These are phyloP conservation scores for Goffeauzyma gilvescens DNA, from an alignment of 768 basidiomycete species.

Conservation along the genomic window DNA sequence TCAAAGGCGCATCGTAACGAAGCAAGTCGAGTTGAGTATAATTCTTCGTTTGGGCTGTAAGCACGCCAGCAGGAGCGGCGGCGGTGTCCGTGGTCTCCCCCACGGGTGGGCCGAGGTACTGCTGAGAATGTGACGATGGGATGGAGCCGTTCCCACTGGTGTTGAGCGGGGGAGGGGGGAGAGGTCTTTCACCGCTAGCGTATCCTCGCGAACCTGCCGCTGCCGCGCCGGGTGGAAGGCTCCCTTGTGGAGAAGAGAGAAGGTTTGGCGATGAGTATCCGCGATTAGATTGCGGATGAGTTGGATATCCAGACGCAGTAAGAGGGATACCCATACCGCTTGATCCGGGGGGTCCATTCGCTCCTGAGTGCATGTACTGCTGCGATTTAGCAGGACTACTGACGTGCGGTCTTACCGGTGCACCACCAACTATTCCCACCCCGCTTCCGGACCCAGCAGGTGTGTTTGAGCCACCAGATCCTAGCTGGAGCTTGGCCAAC, in stretches of 20 bases:
- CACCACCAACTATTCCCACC: too few species aligned
- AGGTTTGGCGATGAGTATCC: not conserved
- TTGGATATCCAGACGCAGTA: too few species aligned
- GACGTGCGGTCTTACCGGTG: too few species aligned
- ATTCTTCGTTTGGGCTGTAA: conserved; percentile 16
- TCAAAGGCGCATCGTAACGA: conserved; percentile 91
- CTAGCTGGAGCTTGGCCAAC: conserved; percentile 26
- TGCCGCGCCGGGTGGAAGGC: not conserved
- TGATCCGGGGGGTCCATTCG: too few species aligned
- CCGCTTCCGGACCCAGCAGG: too few species aligned
- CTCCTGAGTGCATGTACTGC: too few species aligned
- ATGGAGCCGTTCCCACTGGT: not conserved
- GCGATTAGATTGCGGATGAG: not conserved
- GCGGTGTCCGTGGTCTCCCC: too few species aligned
- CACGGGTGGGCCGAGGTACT: too few species aligned
- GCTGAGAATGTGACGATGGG: too few species aligned
- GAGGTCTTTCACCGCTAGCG: conserved; percentile 6
- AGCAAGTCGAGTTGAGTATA: conserved; percentile 50
- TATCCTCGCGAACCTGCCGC: conserved; percentile 4
- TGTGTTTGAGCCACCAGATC: conserved; percentile 5
- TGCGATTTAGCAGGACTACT: too few species aligned
- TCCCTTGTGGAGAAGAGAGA: not conserved
- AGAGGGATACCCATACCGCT: too few species aligned
- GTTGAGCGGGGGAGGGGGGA: conserved; percentile 5
- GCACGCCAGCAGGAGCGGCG: not conserved